Evolutionary conservation across 345 rosid species (phyloP).

Genomic region (Erysimum cheiranthoides): DNA sequence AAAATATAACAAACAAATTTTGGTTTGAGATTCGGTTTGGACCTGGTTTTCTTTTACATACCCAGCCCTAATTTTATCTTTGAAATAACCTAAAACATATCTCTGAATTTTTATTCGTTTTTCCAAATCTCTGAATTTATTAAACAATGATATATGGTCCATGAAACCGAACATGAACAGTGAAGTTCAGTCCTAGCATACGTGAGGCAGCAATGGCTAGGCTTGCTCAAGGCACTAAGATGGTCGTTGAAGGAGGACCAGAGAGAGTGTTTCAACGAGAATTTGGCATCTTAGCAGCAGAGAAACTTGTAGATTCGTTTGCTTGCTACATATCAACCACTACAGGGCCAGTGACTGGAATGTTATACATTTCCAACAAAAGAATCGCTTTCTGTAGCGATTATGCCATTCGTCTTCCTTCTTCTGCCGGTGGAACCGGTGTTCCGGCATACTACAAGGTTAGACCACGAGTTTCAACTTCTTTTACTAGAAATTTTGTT

Average conservation of each 20-base stretch:
- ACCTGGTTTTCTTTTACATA: no score
- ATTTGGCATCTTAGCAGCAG: slow-evolving; percentile 56
- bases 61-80: background rate
- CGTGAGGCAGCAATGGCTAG: slow-evolving; percentile 86
- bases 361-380: slow-evolving; percentile 68
- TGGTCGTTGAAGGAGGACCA: slow-evolving; percentile 79
- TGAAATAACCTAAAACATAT: background rate
- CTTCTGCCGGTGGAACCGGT: slow-evolving; percentile 44
- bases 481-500: background rate
- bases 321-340: slow-evolving; percentile 79
- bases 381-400: slow-evolving; percentile 74
- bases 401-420: slow-evolving; percentile 55
- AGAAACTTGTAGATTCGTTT: slow-evolving; percentile 73
- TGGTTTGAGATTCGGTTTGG: no score
- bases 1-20: no score
- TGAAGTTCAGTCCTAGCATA: slow-evolving; percentile 68
- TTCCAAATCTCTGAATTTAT: no score
- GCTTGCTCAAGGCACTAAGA: slow-evolving; percentile 74
- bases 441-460: slow-evolving; percentile 76
- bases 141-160: background rate
- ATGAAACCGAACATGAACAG: slow-evolving; percentile 48
- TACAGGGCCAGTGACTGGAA: slow-evolving; percentile 78
- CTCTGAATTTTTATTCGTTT: background rate
- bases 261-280: slow-evolving; percentile 69
- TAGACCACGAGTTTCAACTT: background rate